Evolutionary conservation across 2,329 filamentous ascomycete species (phyloP), one percentile per base, ranked within the genome.

Genomic region (Pseudomassariella vexata): DNA sequence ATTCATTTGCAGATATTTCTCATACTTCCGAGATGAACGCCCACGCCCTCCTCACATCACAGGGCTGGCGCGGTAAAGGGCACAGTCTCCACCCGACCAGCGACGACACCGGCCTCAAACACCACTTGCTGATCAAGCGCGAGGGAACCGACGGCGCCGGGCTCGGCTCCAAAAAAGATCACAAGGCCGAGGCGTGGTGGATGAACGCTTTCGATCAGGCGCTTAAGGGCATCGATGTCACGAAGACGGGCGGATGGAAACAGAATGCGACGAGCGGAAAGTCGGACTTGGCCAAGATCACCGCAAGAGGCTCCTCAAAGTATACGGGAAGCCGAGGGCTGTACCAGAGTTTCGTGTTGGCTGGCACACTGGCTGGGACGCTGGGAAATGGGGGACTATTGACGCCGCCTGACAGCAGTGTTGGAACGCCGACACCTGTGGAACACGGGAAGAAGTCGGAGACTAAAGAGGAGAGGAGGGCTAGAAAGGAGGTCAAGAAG

Each of bases 171-270:
- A 87, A 85, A 56, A 67, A 70, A 36, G 73, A 78, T 41, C 70
- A 70, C 40, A 75, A 72, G 15, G 75, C 70, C 46, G 90, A 95
- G 53, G 88, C 95, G 56, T 98, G 92, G 92, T 98, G 92, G 92
- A 71, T 95, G 60, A 82, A 86, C 37, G 92, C 92, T 9, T 95
- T 95, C 46, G 90, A 96, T 59, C 81, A 88, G 55, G 88, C 89
- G 35, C 65, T 95, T 43, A 84, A 92, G 57, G 84, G 82, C 4
- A 70, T 95, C 32, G 82, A 85, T 52, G n/a, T n/a, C n/a, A 68
- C 70, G 16, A 67, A 68, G 43, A 60, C 73, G 44, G 69, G 76
- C 32, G 62, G 66, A 45, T 63, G 77, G 35, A 60, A 73, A 45
- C 62, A 82, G 66, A 71, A 74, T 37, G 55, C 75, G 41, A 64